Percentiles rank a stretch among this genome's conserved stretches.
Conservation (phyloP, 2,329 filamentous ascomycete genomes). For the Metarhizium robertsii region DNA sequence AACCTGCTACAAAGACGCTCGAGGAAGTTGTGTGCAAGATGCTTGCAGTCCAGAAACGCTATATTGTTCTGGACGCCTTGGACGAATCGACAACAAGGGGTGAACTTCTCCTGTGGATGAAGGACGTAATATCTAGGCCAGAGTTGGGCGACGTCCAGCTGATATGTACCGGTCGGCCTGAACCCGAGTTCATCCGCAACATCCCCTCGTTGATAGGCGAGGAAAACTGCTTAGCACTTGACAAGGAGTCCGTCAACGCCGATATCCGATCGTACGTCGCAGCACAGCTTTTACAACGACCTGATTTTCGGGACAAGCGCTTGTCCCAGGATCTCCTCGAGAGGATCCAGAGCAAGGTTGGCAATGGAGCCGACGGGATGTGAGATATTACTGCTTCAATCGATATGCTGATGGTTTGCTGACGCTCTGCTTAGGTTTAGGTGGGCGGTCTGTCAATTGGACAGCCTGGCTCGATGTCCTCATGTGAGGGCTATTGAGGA, state of each 20-base stretch:
- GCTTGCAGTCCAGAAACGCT: constrained; percentile 8
- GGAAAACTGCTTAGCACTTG: constrained; percentile 10
- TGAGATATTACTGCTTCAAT: no score
- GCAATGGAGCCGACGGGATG: constrained; percentile 18
- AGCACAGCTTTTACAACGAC: constrained; percentile 8
- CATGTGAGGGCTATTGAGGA: no score
- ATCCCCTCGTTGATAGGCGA: constrained; percentile 7
- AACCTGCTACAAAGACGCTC: not conserved
- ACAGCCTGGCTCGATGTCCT: no score
- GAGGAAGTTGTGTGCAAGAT: constrained; percentile 9
- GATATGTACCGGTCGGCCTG: constrained; percentile 12
- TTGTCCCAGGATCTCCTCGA: constrained; percentile 7
- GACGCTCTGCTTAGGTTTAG: no score
- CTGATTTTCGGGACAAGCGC: constrained; percentile 10
- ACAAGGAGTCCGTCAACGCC: constrained; percentile 9
- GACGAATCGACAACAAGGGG: constrained; percentile 13
- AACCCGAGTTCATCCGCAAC: constrained; percentile 8
- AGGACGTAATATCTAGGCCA: constrained; percentile 2
- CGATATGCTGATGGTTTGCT: no score
- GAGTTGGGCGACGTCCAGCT: constrained; percentile 6
- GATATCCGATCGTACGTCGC: constrained; percentile 10
- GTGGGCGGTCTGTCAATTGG: constrained; percentile 20
- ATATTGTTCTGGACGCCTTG: constrained; percentile 15
- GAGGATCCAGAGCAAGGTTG: constrained; percentile 8
- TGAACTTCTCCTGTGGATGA: constrained; percentile 12